These are phyloP conservation scores for Nemophila menziesii DNA, from an alignment of 257 asterid genomes.

Conservation along the genomic window DNA sequence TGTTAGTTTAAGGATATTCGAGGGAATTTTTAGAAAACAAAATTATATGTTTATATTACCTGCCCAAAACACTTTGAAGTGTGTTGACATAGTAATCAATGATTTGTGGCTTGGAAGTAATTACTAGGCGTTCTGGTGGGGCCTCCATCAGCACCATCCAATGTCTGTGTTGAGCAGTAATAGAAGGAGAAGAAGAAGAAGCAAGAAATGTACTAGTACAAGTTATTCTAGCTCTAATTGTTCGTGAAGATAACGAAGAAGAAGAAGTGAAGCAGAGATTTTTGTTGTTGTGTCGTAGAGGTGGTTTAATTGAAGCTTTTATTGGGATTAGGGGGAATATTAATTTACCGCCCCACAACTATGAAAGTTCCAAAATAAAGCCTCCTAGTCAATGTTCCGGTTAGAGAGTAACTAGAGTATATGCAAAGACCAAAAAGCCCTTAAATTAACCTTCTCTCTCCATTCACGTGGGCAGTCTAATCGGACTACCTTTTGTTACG, in stretches of 20 bases:
- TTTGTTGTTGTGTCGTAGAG: conserved; percentile 12
- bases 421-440: too few relatives aligned
- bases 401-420: too few relatives aligned
- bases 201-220: background rate
- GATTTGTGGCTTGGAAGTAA: conserved; percentile 37
- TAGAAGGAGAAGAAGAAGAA: conserved; percentile 2
- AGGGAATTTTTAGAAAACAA: too few relatives aligned
- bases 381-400: too few relatives aligned
- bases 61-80: conserved; percentile 49
- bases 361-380: too few relatives aligned
- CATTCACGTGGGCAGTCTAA: too few relatives aligned
- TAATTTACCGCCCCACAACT: too few relatives aligned
- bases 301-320: conserved; percentile 18
- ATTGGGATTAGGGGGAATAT: conserved; percentile 4
- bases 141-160: conserved; percentile 71
- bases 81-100: conserved; percentile 61
- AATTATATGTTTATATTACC: too few relatives aligned
- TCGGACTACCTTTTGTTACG: too few relatives aligned
- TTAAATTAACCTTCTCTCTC: too few relatives aligned
- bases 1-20: too few relatives aligned
- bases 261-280: background rate
- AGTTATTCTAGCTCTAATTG: conserved; percentile 1
- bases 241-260: conserved; percentile 13
- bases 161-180: conserved; percentile 22
- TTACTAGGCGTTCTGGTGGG: conserved; percentile 37